phyloP scores from a whole-genome alignment of 257 asterid species.

The Fraxinus cuspidata region DNA sequence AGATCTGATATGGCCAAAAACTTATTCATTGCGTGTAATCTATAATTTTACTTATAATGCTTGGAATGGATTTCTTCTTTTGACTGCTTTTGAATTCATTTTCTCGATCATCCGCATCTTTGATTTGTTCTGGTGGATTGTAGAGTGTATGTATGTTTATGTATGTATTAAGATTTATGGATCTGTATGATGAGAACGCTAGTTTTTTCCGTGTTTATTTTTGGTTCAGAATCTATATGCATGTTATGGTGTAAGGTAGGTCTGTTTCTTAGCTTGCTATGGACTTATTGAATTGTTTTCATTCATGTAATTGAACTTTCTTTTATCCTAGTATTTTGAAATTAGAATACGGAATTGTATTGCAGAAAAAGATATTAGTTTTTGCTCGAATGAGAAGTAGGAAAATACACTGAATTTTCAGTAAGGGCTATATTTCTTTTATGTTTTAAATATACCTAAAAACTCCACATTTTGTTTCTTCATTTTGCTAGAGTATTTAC shows the following conservation, averaged over 20 bases:
- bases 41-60: not conserved
- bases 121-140: not conserved
- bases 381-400: not conserved
- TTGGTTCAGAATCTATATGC: slow-evolving; percentile 15
- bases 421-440: not conserved
- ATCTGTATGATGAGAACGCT: slow-evolving; percentile 26
- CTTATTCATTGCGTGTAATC: not conserved
- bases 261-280: slow-evolving; percentile 2
- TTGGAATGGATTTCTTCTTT: not conserved
- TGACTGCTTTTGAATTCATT: not conserved
- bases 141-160: slow-evolving; percentile 6
- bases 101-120: not conserved
- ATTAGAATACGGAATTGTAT: not conserved
- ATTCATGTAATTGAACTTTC: not conserved
- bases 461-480: too few relatives aligned
- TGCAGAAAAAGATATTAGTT: not conserved
- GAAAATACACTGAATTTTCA: not conserved
- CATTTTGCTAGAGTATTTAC: not conserved
- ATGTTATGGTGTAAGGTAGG: not conserved
- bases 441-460: too few relatives aligned
- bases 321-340: not conserved
- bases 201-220: not conserved
- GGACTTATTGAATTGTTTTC: slow-evolving; percentile 11
- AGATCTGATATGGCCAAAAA: not conserved
- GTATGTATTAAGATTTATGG: slow-evolving; percentile 12